These are phyloP conservation scores for Cylindrotheca closterium DNA, from an alignment of 108 stramenopile species.

Conservation along the genomic window DNA sequence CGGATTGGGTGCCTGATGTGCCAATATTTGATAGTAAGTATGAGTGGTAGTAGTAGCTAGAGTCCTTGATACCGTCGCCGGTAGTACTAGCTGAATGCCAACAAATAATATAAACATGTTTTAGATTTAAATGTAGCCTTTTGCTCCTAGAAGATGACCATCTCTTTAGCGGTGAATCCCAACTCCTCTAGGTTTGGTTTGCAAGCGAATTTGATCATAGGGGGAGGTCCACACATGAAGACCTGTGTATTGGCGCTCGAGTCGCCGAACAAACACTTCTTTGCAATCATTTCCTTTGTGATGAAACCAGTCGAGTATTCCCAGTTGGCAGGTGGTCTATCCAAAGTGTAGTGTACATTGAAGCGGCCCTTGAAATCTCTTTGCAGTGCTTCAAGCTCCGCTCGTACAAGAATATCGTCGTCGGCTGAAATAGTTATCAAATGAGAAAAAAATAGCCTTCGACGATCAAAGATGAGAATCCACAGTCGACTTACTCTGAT, in stretches of 20 bases:
- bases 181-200: slow-evolving; percentile 85
- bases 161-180: slow-evolving; percentile 85
- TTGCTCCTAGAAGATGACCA: slow-evolving; percentile 92
- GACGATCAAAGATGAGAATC: not conserved
- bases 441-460: slow-evolving; percentile 12
- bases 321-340: slow-evolving; percentile 66
- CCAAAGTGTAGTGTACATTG: slow-evolving; percentile 90
- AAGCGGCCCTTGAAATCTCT: slow-evolving; percentile 72
- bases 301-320: slow-evolving; percentile 89
- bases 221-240: slow-evolving; percentile 99
- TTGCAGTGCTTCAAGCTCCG: slow-evolving; percentile 84
- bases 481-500: slow-evolving; percentile 49
- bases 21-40: no score
- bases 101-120: no score
- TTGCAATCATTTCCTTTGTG: slow-evolving; percentile 87
- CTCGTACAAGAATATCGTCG: slow-evolving; percentile 92
- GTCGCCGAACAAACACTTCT: slow-evolving; percentile 54
- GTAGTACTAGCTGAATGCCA: no score
- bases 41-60: no score
- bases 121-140: no score
- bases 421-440: slow-evolving; percentile 44
- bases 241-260: slow-evolving; percentile 66
- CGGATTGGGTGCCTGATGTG: no score
- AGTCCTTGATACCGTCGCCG: no score
- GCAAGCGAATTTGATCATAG: slow-evolving; percentile 98